Base-by-base conservation (phyloP, 495 filamentous ascomycete species). In the Penicillium atrosanguineum region DNA sequence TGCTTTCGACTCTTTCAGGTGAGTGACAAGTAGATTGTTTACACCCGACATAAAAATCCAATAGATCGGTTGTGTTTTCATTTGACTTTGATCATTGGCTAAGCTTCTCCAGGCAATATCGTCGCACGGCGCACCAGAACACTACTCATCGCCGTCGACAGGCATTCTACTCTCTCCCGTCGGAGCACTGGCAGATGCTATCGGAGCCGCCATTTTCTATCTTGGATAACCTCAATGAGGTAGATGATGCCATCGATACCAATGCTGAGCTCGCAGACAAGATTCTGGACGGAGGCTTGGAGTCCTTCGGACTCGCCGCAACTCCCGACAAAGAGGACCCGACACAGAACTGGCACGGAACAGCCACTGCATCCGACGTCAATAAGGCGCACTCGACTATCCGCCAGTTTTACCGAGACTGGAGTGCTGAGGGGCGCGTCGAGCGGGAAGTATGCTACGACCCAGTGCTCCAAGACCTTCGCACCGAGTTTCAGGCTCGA, bases 341-440 rank as follows among this genome's bases (percentile, higher is more conserved):
- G 16, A 63, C 67, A 3, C 62, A 74, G 21, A 75, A 82, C 36
- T 92, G 90, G 87, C 73, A 78, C 46, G 83, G 80, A 12, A 72
- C 76, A 31, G 83, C 91, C 6, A 91, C 82, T 19, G 61, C 78
- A 19, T 71, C 72, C 4, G 92, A 97, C 65, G 60, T 95, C 44
- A 91, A 94, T 60, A 99, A 97, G 69, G 94, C 92, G 16, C 80
- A 87, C 55, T 93, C 88, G 46, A 96, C 90, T 7, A 76, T 99
- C 45, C 80, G 91, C 19, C 94, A 99, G 64, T 88, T 99, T 62
- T 97, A 90, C 64, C 88, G 94, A 6, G 94, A 99, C 67, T 99
- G 94, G 94, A 90, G 89, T 38, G 79, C 76, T 8, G 92, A 88
- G 60, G 94, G 93, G 4, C 69, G 67, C 18, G 49, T 65, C 0